Evolutionary conservation across 805 yeast genomes (phyloP).

Genomic region (Teunomyces aglyptinius): DNA sequence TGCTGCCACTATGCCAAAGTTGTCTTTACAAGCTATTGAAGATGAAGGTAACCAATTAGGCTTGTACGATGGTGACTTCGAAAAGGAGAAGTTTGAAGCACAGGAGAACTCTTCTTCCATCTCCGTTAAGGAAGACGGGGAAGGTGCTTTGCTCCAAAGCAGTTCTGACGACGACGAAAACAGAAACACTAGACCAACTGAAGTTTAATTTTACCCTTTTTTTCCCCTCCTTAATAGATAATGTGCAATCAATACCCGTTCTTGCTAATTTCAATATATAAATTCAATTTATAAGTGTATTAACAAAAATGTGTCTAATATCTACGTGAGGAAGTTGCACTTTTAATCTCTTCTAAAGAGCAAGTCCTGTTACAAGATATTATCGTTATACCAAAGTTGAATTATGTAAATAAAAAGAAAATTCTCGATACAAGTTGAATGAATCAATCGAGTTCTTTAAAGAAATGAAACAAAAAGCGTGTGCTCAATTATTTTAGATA

Average conservation of each 20-base stretch:
- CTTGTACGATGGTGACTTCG: conserved; percentile 43
- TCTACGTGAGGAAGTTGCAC: background rate
- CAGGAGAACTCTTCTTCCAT: conserved; percentile 25
- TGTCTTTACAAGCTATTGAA: conserved; percentile 55
- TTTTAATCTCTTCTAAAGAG: too few relatives aligned
- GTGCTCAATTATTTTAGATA: conserved; percentile 18
- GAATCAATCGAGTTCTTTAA: conserved; percentile 1
- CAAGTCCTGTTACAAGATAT: background rate
- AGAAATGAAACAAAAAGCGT: conserved; percentile 7
- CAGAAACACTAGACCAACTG: conserved; percentile 6
- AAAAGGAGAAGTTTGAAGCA: conserved; percentile 34
- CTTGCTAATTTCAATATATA: background rate
- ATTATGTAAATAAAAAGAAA: conserved; percentile 1
- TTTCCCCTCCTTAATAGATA: background rate
- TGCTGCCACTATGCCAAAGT: conserved; percentile 60
- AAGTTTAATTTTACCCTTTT: conserved; percentile 4
- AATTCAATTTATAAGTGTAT: too few relatives aligned
- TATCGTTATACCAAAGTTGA: conserved; percentile 8
- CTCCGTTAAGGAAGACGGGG: conserved; percentile 13
- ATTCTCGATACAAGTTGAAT: conserved; percentile 2
- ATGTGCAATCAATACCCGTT: background rate
- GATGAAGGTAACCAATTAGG: conserved; percentile 60
- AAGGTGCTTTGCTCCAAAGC: conserved; percentile 7
- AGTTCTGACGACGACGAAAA: background rate
- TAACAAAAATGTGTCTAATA: too few relatives aligned